Percentiles rank a stretch among this genome's conserved stretches.
These are phyloP conservation scores for Allodekkera sacchari DNA, from an alignment of 805 yeast genomes.

Conservation along the genomic window DNA sequence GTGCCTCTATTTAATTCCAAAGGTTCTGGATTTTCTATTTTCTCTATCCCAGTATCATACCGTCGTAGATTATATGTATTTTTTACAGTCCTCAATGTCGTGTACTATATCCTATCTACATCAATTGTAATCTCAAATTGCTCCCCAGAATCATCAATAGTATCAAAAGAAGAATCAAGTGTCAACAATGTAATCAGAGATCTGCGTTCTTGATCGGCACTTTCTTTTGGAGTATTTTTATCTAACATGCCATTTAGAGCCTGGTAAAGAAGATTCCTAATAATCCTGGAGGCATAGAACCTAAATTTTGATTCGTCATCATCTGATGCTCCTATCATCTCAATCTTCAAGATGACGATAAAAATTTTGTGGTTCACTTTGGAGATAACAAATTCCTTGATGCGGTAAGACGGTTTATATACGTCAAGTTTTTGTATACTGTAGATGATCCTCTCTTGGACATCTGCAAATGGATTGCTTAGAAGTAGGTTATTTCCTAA, in stretches of 20 bases:
- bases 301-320: conserved; percentile 58
- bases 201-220: conserved; percentile 10
- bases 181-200: conserved; percentile 16
- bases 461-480: conserved; percentile 38
- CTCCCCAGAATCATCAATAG: conserved; percentile 21
- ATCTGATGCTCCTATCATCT: conserved; percentile 61
- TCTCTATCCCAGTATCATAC: too few species aligned
- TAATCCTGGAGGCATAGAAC: conserved; percentile 37
- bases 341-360: conserved; percentile 46
- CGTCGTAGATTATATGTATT: too few species aligned
- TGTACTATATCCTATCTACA: conserved; percentile 19
- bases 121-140: conserved; percentile 37
- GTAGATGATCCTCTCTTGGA: conserved; percentile 31
- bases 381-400: conserved; percentile 44
- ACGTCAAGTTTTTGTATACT: conserved; percentile 39
- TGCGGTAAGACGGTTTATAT: conserved; percentile 40
- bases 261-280: conserved; percentile 26
- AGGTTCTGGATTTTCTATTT: too few species aligned
- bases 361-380: conserved; percentile 56
- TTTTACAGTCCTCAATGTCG: neutral
- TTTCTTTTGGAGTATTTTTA: conserved; percentile 2
- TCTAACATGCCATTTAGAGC: conserved; percentile 9
- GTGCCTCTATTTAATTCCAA: too few species aligned
- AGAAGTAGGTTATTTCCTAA: conserved; percentile 46
- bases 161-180: conserved; percentile 19